Evolutionary conservation across 768 basidiomycete species (phyloP), one percentile per base, ranked within the genome.

Genomic region (Russula dissimulans): DNA sequence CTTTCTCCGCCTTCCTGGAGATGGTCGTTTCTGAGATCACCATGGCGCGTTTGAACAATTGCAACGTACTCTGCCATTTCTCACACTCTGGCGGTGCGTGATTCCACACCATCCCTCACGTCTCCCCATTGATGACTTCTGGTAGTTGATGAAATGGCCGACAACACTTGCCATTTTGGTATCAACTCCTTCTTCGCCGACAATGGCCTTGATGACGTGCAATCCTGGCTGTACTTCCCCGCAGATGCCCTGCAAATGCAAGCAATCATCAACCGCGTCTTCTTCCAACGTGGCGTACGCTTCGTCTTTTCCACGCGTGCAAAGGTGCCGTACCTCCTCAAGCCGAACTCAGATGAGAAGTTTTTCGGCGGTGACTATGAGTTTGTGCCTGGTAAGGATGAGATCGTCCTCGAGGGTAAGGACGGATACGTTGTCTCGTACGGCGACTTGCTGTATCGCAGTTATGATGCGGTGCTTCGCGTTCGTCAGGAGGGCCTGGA

Each of bases 1-100:
- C 91, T 4, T 94, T 94, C 75, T 89, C 87, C 51, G 91, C 91
- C 4, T 94, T 94, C 79, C 78, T 91, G 59, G 91, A 94, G 79
- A 93, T 93, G 91, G 77, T 89, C 51, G 72, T 94, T 56, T 91
- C 89, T 5, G 91, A 94, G 71, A 75, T 92, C 54, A 93, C 91
- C 11, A 94, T 93, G 91, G 91, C 91, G n/a, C 82, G 91, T 55
- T 72, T 94, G 70, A 94, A 94, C 72, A 79, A 87, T 66, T 89
- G 88, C 77, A 94, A 93, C 68, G 85, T 93, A 9, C 80, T 94
- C 26, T 86, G 79, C 67, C 91, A 94, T 74, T 94, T 92, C 76
- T 92, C 90, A 26, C 91, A 94, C 73, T 86, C 90, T 26, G 91
- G 91, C 63, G 84, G 85, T 86, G 70, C 55, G 80, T 67, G 43